phyloP scores from a whole-genome alignment of 148 eudicot genomes.

The Diospyros lotus region DNA sequence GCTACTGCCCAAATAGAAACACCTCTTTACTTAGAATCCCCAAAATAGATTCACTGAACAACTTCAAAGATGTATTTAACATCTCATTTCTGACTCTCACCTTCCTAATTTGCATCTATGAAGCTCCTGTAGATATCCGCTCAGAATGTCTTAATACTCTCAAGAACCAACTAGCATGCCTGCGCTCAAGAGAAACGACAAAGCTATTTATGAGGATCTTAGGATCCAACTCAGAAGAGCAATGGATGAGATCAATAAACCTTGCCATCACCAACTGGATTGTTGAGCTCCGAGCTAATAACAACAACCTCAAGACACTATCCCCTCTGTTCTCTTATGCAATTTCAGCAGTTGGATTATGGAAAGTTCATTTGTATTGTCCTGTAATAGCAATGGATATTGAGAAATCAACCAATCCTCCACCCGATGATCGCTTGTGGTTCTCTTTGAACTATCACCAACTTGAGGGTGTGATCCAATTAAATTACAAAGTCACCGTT shows the following conservation, averaged over 20 bases:
- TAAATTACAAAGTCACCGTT: constrained; percentile 31
- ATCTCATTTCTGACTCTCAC: constrained; percentile 53
- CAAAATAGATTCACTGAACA: constrained; percentile 17
- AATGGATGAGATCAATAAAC: constrained; percentile 73
- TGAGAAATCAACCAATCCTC: constrained; percentile 42
- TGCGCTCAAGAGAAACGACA: constrained; percentile 32
- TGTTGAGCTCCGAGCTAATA: constrained; percentile 31
- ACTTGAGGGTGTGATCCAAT: constrained; percentile 58
- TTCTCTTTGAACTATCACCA: constrained; percentile 77
- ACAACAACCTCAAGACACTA: constrained; percentile 39
- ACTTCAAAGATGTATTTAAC: constrained; percentile 49
- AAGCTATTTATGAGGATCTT: constrained; percentile 49
- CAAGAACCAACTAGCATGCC: constrained; percentile 43
- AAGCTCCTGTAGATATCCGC: constrained; percentile 71
- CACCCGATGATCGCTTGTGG: constrained; percentile 51
- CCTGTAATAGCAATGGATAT: constrained; percentile 85
- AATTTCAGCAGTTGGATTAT: constrained; percentile 53
- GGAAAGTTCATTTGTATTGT: constrained; percentile 85
- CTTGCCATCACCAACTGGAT: constrained; percentile 87
- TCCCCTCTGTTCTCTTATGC: constrained; percentile 67
- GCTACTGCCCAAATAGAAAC: constrained; percentile 46
- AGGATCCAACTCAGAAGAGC: constrained; percentile 65
- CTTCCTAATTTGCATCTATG: constrained; percentile 74
- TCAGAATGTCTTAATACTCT: constrained; percentile 38
- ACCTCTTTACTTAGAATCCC: constrained; percentile 28